Base-by-base conservation (phyloP, 805 yeast genomes). In the Ogataea pini region DNA sequence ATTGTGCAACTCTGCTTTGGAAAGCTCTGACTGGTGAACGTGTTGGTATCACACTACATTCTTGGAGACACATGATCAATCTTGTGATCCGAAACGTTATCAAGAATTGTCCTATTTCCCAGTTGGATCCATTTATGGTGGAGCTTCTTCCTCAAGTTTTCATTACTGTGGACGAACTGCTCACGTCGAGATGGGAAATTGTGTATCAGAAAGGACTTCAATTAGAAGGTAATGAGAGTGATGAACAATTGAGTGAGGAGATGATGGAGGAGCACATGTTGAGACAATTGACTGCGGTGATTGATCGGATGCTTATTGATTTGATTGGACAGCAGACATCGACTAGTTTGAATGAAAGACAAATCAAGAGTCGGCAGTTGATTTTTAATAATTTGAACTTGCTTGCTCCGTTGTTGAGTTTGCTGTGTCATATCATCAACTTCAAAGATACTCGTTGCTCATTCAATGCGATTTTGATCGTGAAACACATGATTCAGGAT, bases 191-290 rank as follows among this genome's bases (percentile, higher is more conserved):
- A 63, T 94, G 99, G 99, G 80, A 76, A 24, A 74, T 72, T 54
- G 87, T 82, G 16, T 80, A 78, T 62, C 67, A 71, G 46, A 81
- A 77, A 27, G 85, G 86, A 2, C 60, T 79, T 32, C 82, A 79
- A 54, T 66, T 77, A 33, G 80, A 77, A 56, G 83, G 83, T 0
- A 65, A 65, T 37, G 72, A 68, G 47, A 85, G 82, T 51, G 96
- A 90, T 58, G 91, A 83, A 44, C 88, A 89, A 19, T 74, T 92
- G 60, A 85, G 94, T n/a, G 97, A 91, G 57, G 99, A 94, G 63
- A 94, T 94, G 95, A 85, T 94, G 87, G 97, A 92, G 57, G 99
- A 94, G 64, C 96, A 92, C 66, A 78, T 92, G 73, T 72, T 92
- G 50, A 76, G 99, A 57, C 98, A 94, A 64, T 77, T 94, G 33